Evolutionary conservation across 331 rosid species (phyloP).

Genomic region (Acacia pycnantha): DNA sequence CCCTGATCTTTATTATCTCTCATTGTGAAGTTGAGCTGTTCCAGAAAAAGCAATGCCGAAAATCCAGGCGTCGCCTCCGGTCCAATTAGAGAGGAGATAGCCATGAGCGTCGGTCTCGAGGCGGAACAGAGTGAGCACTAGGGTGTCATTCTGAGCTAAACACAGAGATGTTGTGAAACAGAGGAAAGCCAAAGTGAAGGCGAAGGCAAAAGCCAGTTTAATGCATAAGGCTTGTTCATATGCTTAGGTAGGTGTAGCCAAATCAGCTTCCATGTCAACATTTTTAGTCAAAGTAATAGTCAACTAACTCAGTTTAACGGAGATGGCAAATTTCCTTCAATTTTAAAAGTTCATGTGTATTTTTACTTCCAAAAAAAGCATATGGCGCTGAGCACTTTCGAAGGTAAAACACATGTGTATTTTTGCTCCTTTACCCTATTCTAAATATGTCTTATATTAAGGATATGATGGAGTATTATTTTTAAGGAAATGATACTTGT

Average conservation of each 20-base stretch:
- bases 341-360: too few species aligned
- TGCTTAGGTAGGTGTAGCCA: too few species aligned
- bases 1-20: neutral
- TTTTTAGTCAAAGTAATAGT: too few species aligned
- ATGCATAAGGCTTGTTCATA: slow-evolving; percentile 37
- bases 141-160: slow-evolving; percentile 56
- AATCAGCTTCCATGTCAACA: too few species aligned
- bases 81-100: slow-evolving; percentile 75
- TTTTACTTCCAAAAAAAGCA: too few species aligned
- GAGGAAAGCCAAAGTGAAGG: slow-evolving; percentile 18
- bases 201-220: slow-evolving; percentile 20
- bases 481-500: neutral
- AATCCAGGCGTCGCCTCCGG: slow-evolving; percentile 53
- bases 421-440: too few species aligned
- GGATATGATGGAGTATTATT: too few species aligned
- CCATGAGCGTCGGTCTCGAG: slow-evolving; percentile 70
- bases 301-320: too few species aligned
- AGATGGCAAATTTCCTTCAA: too few species aligned
- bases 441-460: too few species aligned
- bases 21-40: neutral
- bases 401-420: too few species aligned
- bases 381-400: too few species aligned
- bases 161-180: slow-evolving; percentile 16
- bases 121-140: slow-evolving; percentile 64
- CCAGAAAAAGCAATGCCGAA: slow-evolving; percentile 21